Percentiles rank a stretch among this genome's conserved stretches.
Conservation (phyloP, 371 early-diverging fungal species). For the Lichtheimia hyalospora region DNA sequence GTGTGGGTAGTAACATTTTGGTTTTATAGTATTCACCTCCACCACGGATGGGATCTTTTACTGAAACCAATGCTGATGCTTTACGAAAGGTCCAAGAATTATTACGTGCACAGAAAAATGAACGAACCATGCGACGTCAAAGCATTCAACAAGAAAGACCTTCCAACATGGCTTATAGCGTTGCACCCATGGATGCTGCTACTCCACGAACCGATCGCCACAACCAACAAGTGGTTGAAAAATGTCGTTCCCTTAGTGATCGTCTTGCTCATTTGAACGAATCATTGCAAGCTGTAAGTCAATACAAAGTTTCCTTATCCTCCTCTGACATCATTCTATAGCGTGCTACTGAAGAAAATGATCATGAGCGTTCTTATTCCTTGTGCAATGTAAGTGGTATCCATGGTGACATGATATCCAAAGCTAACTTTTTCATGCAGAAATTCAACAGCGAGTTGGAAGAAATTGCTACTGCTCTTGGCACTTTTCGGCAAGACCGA, state of each 20-base stretch:
- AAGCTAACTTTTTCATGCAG: neutral
- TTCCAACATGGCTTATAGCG: no score
- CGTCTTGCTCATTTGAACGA: conserved; percentile 11
- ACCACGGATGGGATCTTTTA: neutral
- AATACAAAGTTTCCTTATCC: neutral
- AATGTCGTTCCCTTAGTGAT: conserved; percentile 13
- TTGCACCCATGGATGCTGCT: no score
- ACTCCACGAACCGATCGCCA: neutral
- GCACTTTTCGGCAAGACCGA: conserved; percentile 11
- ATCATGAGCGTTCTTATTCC: neutral
- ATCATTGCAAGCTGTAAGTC: conserved; percentile 10
- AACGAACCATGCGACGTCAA: no score
- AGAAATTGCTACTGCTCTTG: conserved; percentile 14
- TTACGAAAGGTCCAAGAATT: conserved; percentile 7
- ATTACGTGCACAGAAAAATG: neutral
- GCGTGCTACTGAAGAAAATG: neutral
- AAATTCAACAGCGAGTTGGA: conserved; percentile 24
- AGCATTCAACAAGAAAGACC: no score
- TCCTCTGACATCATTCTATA: neutral
- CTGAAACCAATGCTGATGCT: conserved; percentile 7
- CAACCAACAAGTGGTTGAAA: conserved; percentile 9
- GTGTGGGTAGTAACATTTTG: neutral
- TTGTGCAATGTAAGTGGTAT: conserved; percentile 1
- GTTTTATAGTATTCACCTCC: conserved; percentile 8
- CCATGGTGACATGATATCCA: neutral